Base-by-base conservation (phyloP, 805 yeast species). In the Metschnikowia hibisci region DNA sequence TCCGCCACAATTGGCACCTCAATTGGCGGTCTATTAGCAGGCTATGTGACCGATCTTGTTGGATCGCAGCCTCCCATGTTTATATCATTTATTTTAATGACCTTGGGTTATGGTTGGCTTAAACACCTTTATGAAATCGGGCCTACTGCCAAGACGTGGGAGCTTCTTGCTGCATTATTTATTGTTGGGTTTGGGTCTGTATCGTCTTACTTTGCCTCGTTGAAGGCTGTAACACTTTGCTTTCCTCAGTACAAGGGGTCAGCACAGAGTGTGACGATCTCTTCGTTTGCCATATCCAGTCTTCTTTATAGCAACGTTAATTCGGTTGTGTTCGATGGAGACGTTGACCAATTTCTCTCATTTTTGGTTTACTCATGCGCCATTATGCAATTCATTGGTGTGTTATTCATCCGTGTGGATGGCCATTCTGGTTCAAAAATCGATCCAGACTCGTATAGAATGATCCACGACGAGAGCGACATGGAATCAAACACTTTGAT, bases 211-310 rank as follows among this genome's bases (percentile, higher is more conserved):
- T 64, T 64, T 41, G 60, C 65, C 39, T 50, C 65, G 8, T 53
- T 64, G 6, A 64, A 64, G 42, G 69, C 68, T 3, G 67, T 64
- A 6, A 57, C 68, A 1, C 42, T 64, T 6, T 56, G 54, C 41
- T 64, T 64, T 37, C 69, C 69, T 6, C 50, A 52, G 16, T 56
- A 39, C 41, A 64, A 62, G 44, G 66, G 66, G n/a, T 50, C 66
- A 1, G 69, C 69, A 6, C 69, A 64, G 47, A 61, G 66, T 42
- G 48, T 64, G 11, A 63, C 69, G 12, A 64, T 64, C 36, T 66
- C 69, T 2, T 60, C 64, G 9, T 64, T 64, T 54, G 69, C 69
- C n/a, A 63, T 64, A 8, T 56, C 66, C 9, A 57, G 64, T 34
- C 50, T 64, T 30, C 22, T 64, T 7, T 63, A 50, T 47, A 58